Evolutionary conservation across 2,329 filamentous ascomycete genomes (phyloP).

Genomic region (Phyllosticta capitalensis): DNA sequence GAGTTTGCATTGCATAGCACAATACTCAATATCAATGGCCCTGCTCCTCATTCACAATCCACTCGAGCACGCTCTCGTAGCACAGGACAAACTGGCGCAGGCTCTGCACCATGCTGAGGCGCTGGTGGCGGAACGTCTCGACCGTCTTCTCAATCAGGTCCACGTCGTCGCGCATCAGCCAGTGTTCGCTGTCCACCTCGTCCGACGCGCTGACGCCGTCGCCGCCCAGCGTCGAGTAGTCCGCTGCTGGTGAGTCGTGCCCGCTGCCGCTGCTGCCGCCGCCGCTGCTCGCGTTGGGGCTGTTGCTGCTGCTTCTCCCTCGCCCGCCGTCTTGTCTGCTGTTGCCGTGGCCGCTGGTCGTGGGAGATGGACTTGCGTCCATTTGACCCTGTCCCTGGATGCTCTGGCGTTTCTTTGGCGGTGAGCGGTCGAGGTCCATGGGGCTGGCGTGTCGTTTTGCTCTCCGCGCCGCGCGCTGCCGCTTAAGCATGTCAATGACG

Average conservation of each 20-base stretch:
- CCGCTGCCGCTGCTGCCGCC: slow-evolving; percentile 2
- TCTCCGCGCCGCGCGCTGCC: slow-evolving; percentile 47
- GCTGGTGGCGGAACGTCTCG: slow-evolving; percentile 78
- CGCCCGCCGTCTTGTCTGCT: too few relatives aligned
- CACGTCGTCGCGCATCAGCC: slow-evolving; percentile 59
- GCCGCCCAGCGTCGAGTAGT: slow-evolving; percentile 7
- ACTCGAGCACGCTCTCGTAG: slow-evolving; percentile 90
- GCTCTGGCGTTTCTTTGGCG: neutral
- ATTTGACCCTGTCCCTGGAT: neutral
- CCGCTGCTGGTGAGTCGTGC: neutral
- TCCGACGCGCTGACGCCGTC: neutral
- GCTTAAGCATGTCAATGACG: slow-evolving; percentile 91
- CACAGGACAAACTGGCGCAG: slow-evolving; percentile 89
- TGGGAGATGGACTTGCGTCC: neutral
- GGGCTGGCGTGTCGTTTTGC: slow-evolving; percentile 27
- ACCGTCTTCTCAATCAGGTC: slow-evolving; percentile 84
- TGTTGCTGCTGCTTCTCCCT: slow-evolving; percentile 8
- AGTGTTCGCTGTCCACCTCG: slow-evolving; percentile 30
- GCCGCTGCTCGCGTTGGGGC: neutral
- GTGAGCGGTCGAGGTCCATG: slow-evolving; percentile 33
- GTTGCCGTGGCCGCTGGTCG: neutral
- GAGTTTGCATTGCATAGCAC: too few relatives aligned
- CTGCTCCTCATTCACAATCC: slow-evolving; percentile 49
- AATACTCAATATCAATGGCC: neutral
- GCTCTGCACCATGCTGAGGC: slow-evolving; percentile 94